Evolutionary conservation across 495 filamentous ascomycete genomes (phyloP), one percentile per base, ranked within the genome.

Genomic region (Collariella sp.): DNA sequence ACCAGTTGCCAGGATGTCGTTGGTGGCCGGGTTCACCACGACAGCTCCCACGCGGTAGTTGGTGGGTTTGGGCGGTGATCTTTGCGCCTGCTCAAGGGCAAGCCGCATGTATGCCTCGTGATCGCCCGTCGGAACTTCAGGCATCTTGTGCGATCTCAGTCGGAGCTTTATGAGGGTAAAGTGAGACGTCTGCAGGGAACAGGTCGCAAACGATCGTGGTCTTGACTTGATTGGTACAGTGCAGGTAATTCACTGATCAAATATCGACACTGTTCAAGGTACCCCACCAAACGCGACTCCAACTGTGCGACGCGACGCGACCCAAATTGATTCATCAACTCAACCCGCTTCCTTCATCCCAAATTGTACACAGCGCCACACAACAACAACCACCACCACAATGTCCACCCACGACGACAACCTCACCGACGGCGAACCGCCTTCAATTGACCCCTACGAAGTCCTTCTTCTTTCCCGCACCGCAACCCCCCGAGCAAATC

Each of bases 11-110:
- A 96, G 78, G 58, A 95, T 76, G 11, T 77, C 71, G 59, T 85
- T 79, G 26, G 73, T 65, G 18, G 65, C 62, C 23, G 78, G 59
- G 45, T 83, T 76, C 24, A 95, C 74, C 26, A 97, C 72, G 41
- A 96, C 62, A 7, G 93, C 93, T 53, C 93, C 93, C 35, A 98
- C 90, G 55, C 91, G 82, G 74, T 87, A 98, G 69, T 96, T 96
- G 39, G 88, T 89, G 11, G 91, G 84, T 48, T 86, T 89, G 5
- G 87, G 85, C 11, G 87, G 85, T 2, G 90, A 91, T 60, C 85
- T 76, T 29, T 79, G 74, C 9, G 93, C 91, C 36, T 89, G 77
- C 35, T 74, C 67, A 35, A 98, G 80, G 46, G 87, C 87, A 47
- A 85, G 72, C 44, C 72, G 77, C 73, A 97, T 86, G 69, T 86